Conservation (phyloP, 2,329 filamentous ascomycete species). For the Sporothrix euskadiensis region DNA sequence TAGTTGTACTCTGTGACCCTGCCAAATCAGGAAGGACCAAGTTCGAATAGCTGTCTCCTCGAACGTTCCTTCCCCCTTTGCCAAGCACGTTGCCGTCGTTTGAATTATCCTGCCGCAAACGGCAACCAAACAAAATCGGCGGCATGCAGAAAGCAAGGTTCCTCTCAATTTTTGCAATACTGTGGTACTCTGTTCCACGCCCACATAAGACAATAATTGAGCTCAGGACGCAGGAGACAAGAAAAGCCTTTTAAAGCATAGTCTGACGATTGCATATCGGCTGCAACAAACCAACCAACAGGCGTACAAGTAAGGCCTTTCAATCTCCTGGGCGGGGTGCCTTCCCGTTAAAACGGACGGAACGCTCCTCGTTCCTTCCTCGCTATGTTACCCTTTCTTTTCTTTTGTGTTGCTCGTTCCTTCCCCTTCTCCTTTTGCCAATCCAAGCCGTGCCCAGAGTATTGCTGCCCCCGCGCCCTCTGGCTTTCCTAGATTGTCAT, state of each 20-base stretch:
- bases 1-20: neutral
- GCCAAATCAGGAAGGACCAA: neutral
- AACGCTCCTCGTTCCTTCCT: conserved; percentile 26
- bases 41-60: neutral
- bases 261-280: neutral
- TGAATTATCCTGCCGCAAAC: conserved; percentile 4
- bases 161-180: neutral
- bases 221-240: neutral
- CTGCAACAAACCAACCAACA: neutral
- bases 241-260: neutral
- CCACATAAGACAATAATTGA: neutral
- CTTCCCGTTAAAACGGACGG: conserved; percentile 24
- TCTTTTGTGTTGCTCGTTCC: neutral
- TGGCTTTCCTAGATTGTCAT: neutral
- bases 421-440: neutral
- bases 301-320: no score
- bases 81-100: neutral
- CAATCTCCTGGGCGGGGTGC: conserved; percentile 19
- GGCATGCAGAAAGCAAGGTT: neutral
- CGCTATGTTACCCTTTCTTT: neutral
- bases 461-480: neutral
- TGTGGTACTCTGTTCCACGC: neutral
- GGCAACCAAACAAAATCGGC: neutral
- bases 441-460: neutral
- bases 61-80: neutral